A percentile compares a stretch with the other conserved stretches of the same genome.
Conservation (phyloP, 164 flowering plant genomes). For the Cinnamomum micranthum region DNA sequence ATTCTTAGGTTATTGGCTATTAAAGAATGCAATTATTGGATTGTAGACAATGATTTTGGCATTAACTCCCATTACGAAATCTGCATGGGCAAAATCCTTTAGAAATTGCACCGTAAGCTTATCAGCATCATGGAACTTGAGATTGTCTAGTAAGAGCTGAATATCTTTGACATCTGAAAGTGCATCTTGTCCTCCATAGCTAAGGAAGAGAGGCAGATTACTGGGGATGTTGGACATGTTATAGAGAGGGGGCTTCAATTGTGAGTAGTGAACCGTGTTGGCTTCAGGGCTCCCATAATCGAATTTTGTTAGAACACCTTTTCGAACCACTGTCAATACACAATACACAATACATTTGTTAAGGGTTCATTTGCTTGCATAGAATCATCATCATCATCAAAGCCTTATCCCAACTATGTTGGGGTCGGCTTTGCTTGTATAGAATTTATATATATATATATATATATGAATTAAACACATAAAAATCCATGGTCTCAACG, state of each 20-base stretch:
- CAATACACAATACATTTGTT: neutral
- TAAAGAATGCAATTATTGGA: conserved; percentile 45
- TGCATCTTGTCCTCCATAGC: conserved; percentile 72
- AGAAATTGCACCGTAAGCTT: conserved; percentile 49
- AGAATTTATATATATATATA: too few species aligned
- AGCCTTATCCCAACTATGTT: neutral
- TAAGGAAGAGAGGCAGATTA: conserved; percentile 55
- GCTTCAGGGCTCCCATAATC: conserved; percentile 35
- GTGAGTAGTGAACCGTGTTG: conserved; percentile 52
- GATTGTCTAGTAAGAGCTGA: conserved; percentile 33
- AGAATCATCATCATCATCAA: neutral
- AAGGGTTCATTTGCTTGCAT: too few species aligned
- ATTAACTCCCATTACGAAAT: conserved; percentile 56
- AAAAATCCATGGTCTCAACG: too few species aligned
- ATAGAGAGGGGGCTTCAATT: conserved; percentile 44
- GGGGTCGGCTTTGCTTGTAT: neutral
- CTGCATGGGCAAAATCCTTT: conserved; percentile 60
- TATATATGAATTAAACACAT: neutral
- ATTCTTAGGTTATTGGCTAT: conserved; percentile 14
- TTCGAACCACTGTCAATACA: conserved; percentile 43
- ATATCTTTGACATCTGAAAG: conserved; percentile 59
- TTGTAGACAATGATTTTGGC: conserved; percentile 59
- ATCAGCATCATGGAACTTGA: conserved; percentile 57
- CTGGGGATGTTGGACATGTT: conserved; percentile 60
- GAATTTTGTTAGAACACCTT: conserved; percentile 42